Base-by-base conservation (phyloP, 2,329 filamentous ascomycete genomes). In the Colletotrichum lentis region DNA sequence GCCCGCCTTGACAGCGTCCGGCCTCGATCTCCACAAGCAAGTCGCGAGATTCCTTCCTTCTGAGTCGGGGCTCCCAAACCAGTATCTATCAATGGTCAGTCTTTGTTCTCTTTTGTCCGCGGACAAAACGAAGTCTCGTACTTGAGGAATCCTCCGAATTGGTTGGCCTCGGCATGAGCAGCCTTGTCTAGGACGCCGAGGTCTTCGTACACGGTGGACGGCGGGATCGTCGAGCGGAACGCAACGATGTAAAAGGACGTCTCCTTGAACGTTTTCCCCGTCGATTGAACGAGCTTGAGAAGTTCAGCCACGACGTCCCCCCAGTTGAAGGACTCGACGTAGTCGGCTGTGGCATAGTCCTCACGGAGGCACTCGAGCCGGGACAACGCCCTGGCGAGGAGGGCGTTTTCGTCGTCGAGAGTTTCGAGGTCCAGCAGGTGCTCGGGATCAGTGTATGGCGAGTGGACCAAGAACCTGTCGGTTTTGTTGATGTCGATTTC, bases 81-180 rank as follows among this genome's bases (percentile, higher is more conserved):
- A 97, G 79, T 97, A 97, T 78, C 88, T 90, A 71, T 20, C 54
- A 52, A 20, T 53, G 75, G 71, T 73, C 57, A 70, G 56, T 49
- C 16, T 44, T n/a, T 12, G n/a, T n/a, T 31, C 43, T 16, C 49
- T 37, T 49, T 31, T 39, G 31, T 65, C 31, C 22, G 44, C 22
- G 11, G 5, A 11, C 27, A n/a, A 53, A 27, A 53, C 20, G 64
- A 89, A 20, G 39, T 46, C 24, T 50, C 66, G 22, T 56, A 69
- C 86, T 97, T 97, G 75, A 97, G 80, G 75, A 97, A 86, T 0
- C 93, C 93, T 6, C 94, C 94, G 73, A 89, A 92, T 46, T 85
- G 85, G 20, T 90, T 90, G 14, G 94, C 94, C 77, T 97, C 94
- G 27, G 86, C 84, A 77, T 97, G 94, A 7, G 91, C 91, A 67